These are phyloP conservation scores for Neurospora sp. DNA, from an alignment of 495 filamentous ascomycete species.

Conservation along the genomic window DNA sequence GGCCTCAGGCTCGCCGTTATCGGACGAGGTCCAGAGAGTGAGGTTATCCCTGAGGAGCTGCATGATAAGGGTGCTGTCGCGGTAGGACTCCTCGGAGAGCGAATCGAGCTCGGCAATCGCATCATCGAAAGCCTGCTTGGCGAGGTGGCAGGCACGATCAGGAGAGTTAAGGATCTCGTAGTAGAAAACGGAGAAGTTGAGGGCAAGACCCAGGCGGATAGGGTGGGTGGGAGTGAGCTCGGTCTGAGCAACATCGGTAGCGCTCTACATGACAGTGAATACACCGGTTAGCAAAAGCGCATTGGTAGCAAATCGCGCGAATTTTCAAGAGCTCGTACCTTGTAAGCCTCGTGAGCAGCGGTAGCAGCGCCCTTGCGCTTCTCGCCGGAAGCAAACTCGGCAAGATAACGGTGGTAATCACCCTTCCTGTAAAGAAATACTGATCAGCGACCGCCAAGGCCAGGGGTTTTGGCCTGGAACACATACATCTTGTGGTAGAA, in stretches of 20 bases:
- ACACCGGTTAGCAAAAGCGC: slow-evolving; percentile 1
- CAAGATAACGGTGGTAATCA: slow-evolving; percentile 99
- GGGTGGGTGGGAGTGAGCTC: slow-evolving; percentile 97
- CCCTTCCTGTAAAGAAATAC: slow-evolving; percentile 68
- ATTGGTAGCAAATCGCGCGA: neutral
- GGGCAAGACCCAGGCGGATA: slow-evolving; percentile 93
- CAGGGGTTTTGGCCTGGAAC: slow-evolving; percentile 2
- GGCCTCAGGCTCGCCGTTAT: slow-evolving; percentile 73
- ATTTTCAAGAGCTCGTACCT: slow-evolving; percentile 46
- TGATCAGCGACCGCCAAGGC: neutral
- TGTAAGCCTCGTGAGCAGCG: slow-evolving; percentile 97
- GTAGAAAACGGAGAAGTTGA: slow-evolving; percentile 99
- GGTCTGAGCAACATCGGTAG: slow-evolving; percentile 95
- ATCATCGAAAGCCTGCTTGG: slow-evolving; percentile 99
- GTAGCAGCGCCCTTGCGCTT: slow-evolving; percentile 98
- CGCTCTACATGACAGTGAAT: slow-evolving; percentile 50
- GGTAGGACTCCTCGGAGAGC: slow-evolving; percentile 97
- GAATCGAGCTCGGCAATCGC: slow-evolving; percentile 99
- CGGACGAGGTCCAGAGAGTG: slow-evolving; percentile 97
- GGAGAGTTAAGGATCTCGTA: slow-evolving; percentile 99
- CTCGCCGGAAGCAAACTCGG: slow-evolving; percentile 96
- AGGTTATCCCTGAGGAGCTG: slow-evolving; percentile 99
- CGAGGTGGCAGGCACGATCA: slow-evolving; percentile 95
- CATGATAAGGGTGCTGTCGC: slow-evolving; percentile 99
- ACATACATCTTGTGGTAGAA: slow-evolving; percentile 99